Conservation (phyloP, 495 filamentous ascomycete species). For the Aspergillus cristatus region DNA sequence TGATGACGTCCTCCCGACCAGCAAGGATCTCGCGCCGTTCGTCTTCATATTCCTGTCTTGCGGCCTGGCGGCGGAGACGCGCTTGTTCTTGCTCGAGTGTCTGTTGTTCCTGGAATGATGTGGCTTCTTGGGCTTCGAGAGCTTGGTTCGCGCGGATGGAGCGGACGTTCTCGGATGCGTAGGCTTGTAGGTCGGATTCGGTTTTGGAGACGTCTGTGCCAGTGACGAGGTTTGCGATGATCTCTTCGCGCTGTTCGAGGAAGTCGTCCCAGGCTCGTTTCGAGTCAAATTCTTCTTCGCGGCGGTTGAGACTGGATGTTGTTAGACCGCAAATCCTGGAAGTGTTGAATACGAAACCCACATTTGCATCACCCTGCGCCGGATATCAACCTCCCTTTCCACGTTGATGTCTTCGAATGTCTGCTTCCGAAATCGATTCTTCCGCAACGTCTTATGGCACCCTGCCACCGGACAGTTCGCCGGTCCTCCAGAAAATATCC, state of each 20-base stretch:
- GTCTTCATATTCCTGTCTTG: constrained; percentile 53
- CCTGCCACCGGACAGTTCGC: constrained; percentile 83
- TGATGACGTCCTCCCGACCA: constrained; percentile 49
- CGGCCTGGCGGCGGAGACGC: constrained; percentile 43
- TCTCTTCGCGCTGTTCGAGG: constrained; percentile 82
- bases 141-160: constrained; percentile 48
- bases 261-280: constrained; percentile 85
- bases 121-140: constrained; percentile 43
- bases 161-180: constrained; percentile 55
- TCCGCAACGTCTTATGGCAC: constrained; percentile 77
- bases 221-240: constrained; percentile 78
- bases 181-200: constrained; percentile 57
- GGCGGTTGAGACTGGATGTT: constrained; percentile 60
- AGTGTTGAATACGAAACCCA: constrained; percentile 16
- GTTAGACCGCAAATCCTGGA: constrained; percentile 1
- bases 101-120: constrained; percentile 46
- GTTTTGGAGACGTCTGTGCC: constrained; percentile 60
- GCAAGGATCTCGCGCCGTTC: constrained; percentile 51
- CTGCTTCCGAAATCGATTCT: constrained; percentile 70
- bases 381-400: constrained; percentile 91
- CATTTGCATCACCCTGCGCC: constrained; percentile 67
- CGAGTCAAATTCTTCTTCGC: constrained; percentile 81
- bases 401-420: constrained; percentile 86
- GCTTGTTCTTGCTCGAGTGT: constrained; percentile 64
- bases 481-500: constrained; percentile 85